Evolutionary conservation across 192 early-diverging fungal species (phyloP).

Genomic region (Coemansia biformis): DNA sequence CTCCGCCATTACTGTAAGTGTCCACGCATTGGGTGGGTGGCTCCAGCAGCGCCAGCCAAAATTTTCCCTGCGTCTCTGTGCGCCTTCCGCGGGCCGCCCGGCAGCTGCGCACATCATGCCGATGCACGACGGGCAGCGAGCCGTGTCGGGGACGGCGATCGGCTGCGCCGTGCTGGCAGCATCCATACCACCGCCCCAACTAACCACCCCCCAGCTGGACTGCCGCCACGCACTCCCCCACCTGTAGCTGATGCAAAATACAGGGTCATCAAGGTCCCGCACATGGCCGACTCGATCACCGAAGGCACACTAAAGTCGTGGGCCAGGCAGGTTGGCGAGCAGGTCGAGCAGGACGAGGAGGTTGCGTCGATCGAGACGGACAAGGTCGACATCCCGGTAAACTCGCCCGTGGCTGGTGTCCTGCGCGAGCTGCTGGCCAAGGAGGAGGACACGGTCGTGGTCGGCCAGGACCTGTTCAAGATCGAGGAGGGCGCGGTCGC

Average conservation of each 20-base stretch:
- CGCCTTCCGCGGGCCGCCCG: neutral
- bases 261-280: constrained; percentile 80
- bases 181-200: no score
- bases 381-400: constrained; percentile 98
- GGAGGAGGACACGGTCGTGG: constrained; percentile 85
- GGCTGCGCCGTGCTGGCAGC: no score
- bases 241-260: constrained; percentile 44
- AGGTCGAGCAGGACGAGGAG: constrained; percentile 88
- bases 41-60: constrained; percentile 1
- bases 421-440: constrained; percentile 75
- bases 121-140: no score
- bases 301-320: constrained; percentile 95
- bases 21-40: no score
- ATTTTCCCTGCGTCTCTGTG: neutral
- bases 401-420: constrained; percentile 89
- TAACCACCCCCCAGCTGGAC: no score
- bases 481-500: constrained; percentile 60
- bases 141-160: no score
- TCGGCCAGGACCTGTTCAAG: constrained; percentile 90
- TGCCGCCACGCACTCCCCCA: neutral
- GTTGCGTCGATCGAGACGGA: constrained; percentile 98
- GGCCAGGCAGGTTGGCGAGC: constrained; percentile 96
- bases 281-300: constrained; percentile 97
- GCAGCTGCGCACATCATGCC: no score
- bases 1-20: constrained; percentile 50